Evolutionary conservation across 169 alveolate species (phyloP).

Genomic region (Plasmodium ovale): DNA sequence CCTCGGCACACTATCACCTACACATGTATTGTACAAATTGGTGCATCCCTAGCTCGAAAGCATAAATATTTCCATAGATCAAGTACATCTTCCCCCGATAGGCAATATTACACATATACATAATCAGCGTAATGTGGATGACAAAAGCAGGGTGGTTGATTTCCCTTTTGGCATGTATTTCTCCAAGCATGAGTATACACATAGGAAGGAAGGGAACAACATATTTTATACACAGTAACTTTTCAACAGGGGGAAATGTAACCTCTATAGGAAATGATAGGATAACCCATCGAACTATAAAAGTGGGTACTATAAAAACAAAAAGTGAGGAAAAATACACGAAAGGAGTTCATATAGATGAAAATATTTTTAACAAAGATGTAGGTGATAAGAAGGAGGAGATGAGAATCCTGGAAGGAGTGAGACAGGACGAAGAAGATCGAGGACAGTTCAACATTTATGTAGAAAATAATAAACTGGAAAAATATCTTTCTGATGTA

Average conservation of each 20-base stretch:
- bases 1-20: too few relatives aligned
- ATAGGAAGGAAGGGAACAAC: neutral
- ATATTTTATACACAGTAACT: neutral
- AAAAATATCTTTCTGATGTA: conserved; percentile 44
- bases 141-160: too few relatives aligned
- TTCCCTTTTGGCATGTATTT: neutral
- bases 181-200: neutral
- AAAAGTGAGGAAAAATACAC: neutral
- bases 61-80: too few relatives aligned
- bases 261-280: neutral
- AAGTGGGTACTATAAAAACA: neutral
- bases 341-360: neutral
- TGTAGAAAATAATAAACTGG: conserved; percentile 35
- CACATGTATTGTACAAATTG: too few relatives aligned
- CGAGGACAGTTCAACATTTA: conserved; percentile 21
- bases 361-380: neutral
- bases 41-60: too few relatives aligned
- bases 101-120: too few relatives aligned
- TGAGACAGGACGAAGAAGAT: neutral
- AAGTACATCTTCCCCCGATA: too few relatives aligned
- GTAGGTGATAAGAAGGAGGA: neutral
- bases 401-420: neutral
- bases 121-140: too few relatives aligned
- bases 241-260: neutral
- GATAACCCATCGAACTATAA: neutral